Conservation (phyloP, 2,329 filamentous ascomycete species). For the Escovopsis weberi region DNA sequence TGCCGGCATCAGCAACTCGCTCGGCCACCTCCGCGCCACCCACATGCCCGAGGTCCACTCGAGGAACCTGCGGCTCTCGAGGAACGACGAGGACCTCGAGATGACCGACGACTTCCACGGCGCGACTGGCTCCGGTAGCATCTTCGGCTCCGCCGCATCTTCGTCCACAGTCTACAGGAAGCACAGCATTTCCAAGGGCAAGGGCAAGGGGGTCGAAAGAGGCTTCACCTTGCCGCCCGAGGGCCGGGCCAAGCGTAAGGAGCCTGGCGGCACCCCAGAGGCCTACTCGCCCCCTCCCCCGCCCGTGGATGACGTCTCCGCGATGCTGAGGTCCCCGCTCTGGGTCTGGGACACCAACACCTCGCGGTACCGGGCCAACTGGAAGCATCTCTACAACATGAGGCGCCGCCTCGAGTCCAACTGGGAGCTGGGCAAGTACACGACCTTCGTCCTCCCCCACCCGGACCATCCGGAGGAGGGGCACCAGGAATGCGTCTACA, state of each 20-base stretch:
- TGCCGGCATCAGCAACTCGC: constrained; percentile 23
- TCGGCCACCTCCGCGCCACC: constrained; percentile 27
- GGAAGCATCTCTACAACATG: constrained; percentile 87
- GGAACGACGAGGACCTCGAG: constrained; percentile 34
- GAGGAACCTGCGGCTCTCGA: constrained; percentile 40
- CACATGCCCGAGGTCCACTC: constrained; percentile 35
- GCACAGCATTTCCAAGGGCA: constrained; percentile 11
- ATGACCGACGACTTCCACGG: constrained; percentile 26
- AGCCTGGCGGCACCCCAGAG: constrained; percentile 19
- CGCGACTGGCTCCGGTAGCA: constrained; percentile 11
- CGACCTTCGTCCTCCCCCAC: constrained; percentile 83
- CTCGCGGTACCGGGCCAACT: constrained; percentile 57
- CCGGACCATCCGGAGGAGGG: constrained; percentile 66
- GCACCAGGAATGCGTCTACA: constrained; percentile 88
- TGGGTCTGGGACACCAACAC: constrained; percentile 36
- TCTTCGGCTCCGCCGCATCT: constrained; percentile 21
- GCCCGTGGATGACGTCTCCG: constrained; percentile 14
- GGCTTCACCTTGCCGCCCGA: constrained; percentile 13
- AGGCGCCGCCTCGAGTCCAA: constrained; percentile 75
- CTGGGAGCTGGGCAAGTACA: constrained; percentile 71
- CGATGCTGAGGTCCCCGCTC: constrained; percentile 28
- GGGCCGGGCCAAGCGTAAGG: constrained; percentile 21
- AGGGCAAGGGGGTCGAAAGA: constrained; percentile 17
- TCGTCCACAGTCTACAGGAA: constrained; percentile 17
- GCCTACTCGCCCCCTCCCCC: constrained; percentile 17